Evolutionary conservation across 345 rosid genomes (phyloP).

Genomic region (Hibiscus syriacus): DNA sequence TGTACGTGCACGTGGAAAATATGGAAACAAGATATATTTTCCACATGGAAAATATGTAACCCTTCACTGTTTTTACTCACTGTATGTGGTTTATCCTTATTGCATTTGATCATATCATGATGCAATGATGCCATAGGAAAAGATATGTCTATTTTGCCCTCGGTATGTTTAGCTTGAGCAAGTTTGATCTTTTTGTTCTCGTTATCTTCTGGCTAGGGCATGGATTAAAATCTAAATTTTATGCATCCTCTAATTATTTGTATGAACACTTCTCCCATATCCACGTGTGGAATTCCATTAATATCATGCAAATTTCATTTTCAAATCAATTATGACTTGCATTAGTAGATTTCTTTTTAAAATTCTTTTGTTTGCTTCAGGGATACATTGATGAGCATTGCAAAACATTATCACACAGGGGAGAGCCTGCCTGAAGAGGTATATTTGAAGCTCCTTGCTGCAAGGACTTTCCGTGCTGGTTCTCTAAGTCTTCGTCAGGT

Average conservation of each 20-base stretch:
- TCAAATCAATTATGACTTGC: neutral
- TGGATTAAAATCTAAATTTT: neutral
- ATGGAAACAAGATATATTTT: neutral
- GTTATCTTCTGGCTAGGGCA: neutral
- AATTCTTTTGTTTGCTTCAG: no score
- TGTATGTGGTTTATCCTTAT: neutral
- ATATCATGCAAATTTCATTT: neutral
- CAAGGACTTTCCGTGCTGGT: slow-evolving; percentile 85
- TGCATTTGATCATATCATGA: neutral
- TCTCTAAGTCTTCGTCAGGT: slow-evolving; percentile 87
- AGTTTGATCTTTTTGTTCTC: neutral
- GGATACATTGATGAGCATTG: no score
- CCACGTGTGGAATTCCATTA: neutral
- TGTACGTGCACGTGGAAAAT: neutral
- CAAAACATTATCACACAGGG: no score
- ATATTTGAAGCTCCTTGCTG: no score
- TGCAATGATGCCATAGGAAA: neutral
- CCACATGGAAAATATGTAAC: neutral
- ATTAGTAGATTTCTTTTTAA: neutral
- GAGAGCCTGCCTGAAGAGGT: no score
- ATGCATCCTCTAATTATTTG: neutral
- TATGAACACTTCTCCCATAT: neutral
- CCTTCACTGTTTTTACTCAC: neutral
- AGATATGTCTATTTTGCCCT: neutral
- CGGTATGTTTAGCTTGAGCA: neutral